Base-by-base conservation (phyloP, 768 basidiomycete genomes). In the Tulasnella sp. region DNA sequence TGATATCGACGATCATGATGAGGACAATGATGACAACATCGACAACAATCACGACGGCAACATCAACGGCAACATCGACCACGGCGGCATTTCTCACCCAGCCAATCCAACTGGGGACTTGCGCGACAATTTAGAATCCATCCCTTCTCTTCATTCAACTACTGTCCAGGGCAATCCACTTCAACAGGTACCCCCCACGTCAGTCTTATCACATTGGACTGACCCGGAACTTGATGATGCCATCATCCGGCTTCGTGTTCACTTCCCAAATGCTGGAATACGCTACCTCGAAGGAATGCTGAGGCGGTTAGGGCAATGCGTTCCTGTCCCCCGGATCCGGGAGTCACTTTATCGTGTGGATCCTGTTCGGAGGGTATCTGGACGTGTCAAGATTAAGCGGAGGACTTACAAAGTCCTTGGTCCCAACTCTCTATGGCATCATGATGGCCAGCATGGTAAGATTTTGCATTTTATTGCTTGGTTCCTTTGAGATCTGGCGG, bases 381-480 rank as follows among this genome's bases (percentile, higher is more conserved):
- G n/a, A n/a, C n/a, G n/a, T n/a, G n/a, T n/a, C 20, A 13, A 12
- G 12, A 16, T 43, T 20, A 1, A 22, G n/a, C 20, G 12, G 12
- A 43, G 10, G 20, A 22, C n/a, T 43, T n/a, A 43, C 13, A 43
- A 43, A 16, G 41, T 43, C n/a, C 41, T 24, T 16, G 41, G 41
- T 29, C 54, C 61, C 4, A 62, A 62, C 45, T 50, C 57, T 13
- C 44, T 62, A 8, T 62, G 61, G 59, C 61, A 62, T 45, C 61
- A 62, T 39, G 61, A 62, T 49, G 61, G 61, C 3, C 60, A 61
- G 33, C 60, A 61, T 53, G 60, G 60, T 56, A 42, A 34, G 54
- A 32, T 29, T n/a, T 16, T 16, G 35, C 6, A 42, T 31, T n/a
- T n/a, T 2, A 27, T 9, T 28, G 7, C 20, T 37, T 16, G 12